A percentile compares a stretch with the other conserved stretches of the same genome.
Evolutionary conservation across 129 eudicot species (phyloP).

Genomic region (Helianthus tuberosus): DNA sequence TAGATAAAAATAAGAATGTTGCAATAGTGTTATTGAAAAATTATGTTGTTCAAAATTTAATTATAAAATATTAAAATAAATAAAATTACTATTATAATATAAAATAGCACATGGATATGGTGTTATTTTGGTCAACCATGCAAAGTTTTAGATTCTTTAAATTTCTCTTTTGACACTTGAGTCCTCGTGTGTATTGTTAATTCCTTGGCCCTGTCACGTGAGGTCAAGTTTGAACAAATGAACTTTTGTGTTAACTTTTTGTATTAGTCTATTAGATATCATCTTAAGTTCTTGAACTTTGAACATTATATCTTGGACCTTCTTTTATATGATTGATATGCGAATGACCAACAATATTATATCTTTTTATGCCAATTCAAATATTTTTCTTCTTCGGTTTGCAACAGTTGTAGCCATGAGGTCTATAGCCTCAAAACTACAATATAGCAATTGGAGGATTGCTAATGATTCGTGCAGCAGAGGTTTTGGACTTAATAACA

Average conservation of each 20-base stretch:
- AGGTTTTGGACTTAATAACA: slow-evolving; percentile 42
- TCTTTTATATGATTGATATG: background rate
- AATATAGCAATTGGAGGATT: slow-evolving; percentile 50
- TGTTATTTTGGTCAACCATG: slow-evolving; percentile 35
- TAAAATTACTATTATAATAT: too few relatives aligned
- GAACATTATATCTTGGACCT: background rate
- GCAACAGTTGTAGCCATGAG: slow-evolving; percentile 57
- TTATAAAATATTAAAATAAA: too few relatives aligned
- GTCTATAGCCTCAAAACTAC: slow-evolving; percentile 55
- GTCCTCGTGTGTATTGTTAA: background rate
- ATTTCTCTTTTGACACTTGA: background rate
- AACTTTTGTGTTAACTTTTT: background rate
- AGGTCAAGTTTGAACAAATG: background rate
- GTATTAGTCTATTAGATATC: background rate
- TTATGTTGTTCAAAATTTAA: too few relatives aligned
- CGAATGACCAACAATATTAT: background rate
- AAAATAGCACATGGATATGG: background rate
- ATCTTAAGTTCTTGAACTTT: background rate
- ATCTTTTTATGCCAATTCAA: background rate
- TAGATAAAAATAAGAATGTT: too few relatives aligned
- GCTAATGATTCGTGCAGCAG: slow-evolving; percentile 50
- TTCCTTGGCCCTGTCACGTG: slow-evolving; percentile 13
- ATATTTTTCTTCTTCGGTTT: slow-evolving; percentile 14
- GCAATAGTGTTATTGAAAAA: too few relatives aligned
- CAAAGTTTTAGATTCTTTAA: background rate